Base-by-base conservation (phyloP, 139 green algal species). In the Chlorella sp. region DNA sequence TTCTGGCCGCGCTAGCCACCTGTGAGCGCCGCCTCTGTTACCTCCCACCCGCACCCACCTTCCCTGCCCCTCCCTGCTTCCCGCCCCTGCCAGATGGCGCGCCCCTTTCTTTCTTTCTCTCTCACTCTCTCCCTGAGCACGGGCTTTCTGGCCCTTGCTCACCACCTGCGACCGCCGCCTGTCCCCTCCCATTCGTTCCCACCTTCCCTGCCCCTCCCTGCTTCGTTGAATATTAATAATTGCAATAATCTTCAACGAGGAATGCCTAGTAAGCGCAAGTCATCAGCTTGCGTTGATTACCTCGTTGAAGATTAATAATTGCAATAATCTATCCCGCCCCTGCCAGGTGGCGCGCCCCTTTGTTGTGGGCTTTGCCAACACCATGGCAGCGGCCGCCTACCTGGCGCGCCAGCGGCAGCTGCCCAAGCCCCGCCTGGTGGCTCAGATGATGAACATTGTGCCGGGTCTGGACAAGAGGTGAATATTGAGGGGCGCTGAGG, bases 241-340 rank as follows among this genome's bases (percentile, higher is more conserved):
- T 99, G 96, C 95, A 98, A 99, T 98, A 96, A 97, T 98, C 95
- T 97, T 98, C 94, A 98, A 98, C 96, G 96, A 98, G 96, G 96
- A 98, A 98, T 98, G 95, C 96, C 96, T 98, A 98, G 96, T 98
- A 98, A 97, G 96, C 96, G 96, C 94, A 94, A 97, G 93, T 98
- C 96, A 98, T 98, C 96, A 98, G 94, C 94, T 97, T 94, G 94
- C 96, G 95, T 97, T 97, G 96, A 98, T 97, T 98, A 98, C 96
- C 96, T 98, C 96, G 96, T 98, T 98, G 94, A 98, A 97, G 95
- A 98, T 97, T 96, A 98, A 98, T 97, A 98, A 98, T 98, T 98
- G 95, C 96, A 98, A 98, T 97, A 96, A 97, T 98, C 3, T 39
- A 30, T 19, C 4, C 0, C 0, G 30, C 11, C 71, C 32, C 2